These are phyloP conservation scores for Middelhovenomyces tepae DNA, from an alignment of 805 yeast species.

Conservation along the genomic window DNA sequence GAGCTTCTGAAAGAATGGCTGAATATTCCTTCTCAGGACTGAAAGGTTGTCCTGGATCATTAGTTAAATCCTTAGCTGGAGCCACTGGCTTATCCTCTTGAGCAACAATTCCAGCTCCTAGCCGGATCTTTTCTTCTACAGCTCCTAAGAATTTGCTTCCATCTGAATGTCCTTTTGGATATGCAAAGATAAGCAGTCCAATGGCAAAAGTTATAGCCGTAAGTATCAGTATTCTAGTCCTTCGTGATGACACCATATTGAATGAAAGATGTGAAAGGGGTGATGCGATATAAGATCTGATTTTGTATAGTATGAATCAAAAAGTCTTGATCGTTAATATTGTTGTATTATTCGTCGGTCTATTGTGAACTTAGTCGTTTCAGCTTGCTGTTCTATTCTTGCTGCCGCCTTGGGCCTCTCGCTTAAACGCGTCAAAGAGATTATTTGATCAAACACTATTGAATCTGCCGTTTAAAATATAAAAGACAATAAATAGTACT, in stretches of 20 bases:
- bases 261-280: slow-evolving; percentile 1
- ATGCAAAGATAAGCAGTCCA: slow-evolving; percentile 25
- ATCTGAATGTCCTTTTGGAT: slow-evolving; percentile 4
- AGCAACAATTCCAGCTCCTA: slow-evolving; percentile 8
- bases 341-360: too few relatives aligned
- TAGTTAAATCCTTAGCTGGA: slow-evolving; percentile 18
- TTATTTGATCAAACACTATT: too few relatives aligned
- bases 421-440: too few relatives aligned
- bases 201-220: slow-evolving; percentile 34
- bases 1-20: slow-evolving; percentile 45
- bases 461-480: too few relatives aligned
- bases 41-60: slow-evolving; percentile 27
- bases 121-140: slow-evolving; percentile 13
- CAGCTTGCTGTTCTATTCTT: too few relatives aligned
- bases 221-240: slow-evolving; percentile 33
- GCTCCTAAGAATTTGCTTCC: slow-evolving; percentile 8
- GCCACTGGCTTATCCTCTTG: slow-evolving; percentile 4
- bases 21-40: slow-evolving; percentile 47
- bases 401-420: too few relatives aligned
- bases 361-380: too few relatives aligned
- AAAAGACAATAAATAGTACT: too few relatives aligned
- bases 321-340: too few relatives aligned
- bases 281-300: too few relatives aligned
- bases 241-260: slow-evolving; percentile 26
- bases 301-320: too few relatives aligned